Percentiles rank a stretch among this genome's conserved stretches.
phyloP scores from a whole-genome alignment of 129 eudicot species.

The Chrysanthemum lavandulifolium region DNA sequence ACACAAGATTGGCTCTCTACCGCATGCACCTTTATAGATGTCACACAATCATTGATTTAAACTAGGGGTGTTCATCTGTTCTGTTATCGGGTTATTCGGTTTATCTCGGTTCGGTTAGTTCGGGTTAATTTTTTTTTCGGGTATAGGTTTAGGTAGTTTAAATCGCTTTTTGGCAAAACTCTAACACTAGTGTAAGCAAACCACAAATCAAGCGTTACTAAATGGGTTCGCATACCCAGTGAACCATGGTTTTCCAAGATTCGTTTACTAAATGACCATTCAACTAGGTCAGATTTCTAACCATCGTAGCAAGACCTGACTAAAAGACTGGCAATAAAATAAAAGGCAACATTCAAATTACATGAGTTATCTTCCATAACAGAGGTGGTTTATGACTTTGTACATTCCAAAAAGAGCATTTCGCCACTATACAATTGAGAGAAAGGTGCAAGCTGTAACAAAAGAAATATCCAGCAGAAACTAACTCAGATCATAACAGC shows the following conservation, averaged over 20 bases:
- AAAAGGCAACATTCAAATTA: constrained; percentile 1
- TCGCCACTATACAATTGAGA: constrained; percentile 20
- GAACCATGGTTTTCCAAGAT: neutral
- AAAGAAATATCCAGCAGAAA: constrained; percentile 15
- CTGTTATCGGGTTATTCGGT: no score
- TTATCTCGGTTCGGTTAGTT: no score
- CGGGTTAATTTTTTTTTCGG: no score
- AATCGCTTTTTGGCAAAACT: no score
- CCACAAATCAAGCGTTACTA: no score
- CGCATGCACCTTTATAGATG: no score
- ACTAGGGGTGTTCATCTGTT: no score
- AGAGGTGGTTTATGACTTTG: constrained; percentile 6
- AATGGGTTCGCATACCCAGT: no score
- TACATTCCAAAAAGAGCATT: constrained; percentile 20
- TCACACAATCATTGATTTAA: no score
- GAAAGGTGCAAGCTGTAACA: constrained; percentile 10
- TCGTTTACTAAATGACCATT: neutral
- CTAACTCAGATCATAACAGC: neutral
- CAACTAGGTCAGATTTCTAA: neutral
- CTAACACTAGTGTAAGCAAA: no score
- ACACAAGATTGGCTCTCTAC: no score
- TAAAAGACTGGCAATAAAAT: neutral
- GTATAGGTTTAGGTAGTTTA: no score
- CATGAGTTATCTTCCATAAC: constrained; percentile 12
- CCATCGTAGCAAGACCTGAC: neutral